Conservation (phyloP, 208 protist genomes). For the Leishmania tropica region DNA sequence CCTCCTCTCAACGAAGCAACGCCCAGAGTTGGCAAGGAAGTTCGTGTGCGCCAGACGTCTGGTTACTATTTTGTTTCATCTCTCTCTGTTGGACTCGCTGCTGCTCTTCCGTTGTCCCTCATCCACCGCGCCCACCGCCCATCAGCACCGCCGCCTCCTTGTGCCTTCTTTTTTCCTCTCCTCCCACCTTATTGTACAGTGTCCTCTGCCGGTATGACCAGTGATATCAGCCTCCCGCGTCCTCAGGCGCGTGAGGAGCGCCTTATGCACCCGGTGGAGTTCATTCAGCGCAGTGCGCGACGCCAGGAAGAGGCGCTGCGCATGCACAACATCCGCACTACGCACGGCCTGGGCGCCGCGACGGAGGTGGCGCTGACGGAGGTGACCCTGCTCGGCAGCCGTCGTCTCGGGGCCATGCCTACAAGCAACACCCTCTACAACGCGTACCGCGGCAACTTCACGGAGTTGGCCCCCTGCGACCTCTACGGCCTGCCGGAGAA, state of each 20-base stretch:
- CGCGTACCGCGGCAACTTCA: slow-evolving; percentile 78
- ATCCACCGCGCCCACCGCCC: neutral
- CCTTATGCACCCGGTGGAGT: slow-evolving; percentile 86
- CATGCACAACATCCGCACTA: slow-evolving; percentile 84
- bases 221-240: slow-evolving; percentile 61
- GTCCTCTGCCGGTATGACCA: slow-evolving; percentile 10
- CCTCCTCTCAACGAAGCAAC: neutral
- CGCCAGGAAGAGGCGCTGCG: slow-evolving; percentile 79
- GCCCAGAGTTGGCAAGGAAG: neutral
- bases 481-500: slow-evolving; percentile 84
- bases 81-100: neutral
- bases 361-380: slow-evolving; percentile 76
- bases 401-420: slow-evolving; percentile 73
- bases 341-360: slow-evolving; percentile 75
- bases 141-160: neutral
- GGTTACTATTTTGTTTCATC: neutral
- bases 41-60: neutral
- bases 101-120: neutral
- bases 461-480: slow-evolving; percentile 63
- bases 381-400: slow-evolving; percentile 67
- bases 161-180: neutral
- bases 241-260: slow-evolving; percentile 53
- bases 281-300: slow-evolving; percentile 73
- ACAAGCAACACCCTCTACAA: slow-evolving; percentile 83
- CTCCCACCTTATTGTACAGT: neutral